Evolutionary conservation across 345 rosid genomes (phyloP), one percentile per base, ranked within the genome.

Genomic region (Salix brachista): DNA sequence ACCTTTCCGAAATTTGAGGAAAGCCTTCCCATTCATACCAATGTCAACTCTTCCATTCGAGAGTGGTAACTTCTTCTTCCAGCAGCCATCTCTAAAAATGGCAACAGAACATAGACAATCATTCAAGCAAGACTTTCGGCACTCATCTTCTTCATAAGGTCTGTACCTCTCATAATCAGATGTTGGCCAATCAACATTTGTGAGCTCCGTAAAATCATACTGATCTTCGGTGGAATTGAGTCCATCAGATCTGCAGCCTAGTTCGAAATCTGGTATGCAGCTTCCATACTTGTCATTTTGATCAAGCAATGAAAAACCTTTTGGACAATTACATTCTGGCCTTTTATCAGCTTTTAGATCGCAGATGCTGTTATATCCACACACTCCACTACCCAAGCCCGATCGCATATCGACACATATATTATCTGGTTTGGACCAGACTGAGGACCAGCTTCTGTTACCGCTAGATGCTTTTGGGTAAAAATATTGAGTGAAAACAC

Each of bases 31-130:
- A n/a, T 25, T 71, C 50, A 60, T 36, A 16, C 3, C 32, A 3
- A 0, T 16, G 44, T 80, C 58, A 4, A 41, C 14, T 65, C 76
- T 72, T 12, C 87, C 87, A 30, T 85, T 82, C 17, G 83, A 77
- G 16, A 85, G 84, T 8, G 87, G 87, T 14, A 80, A 48, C 74
- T 79, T 82, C 82, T 85, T 85, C 87, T 85, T 85, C 82, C 82
- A 80, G 68, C 88, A 85, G 39, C 26, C 52, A 2, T 11, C 39
- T 26, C 67, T 37, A 50, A 78, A 80, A 44, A 83, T 73, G 11
- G 67, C 52, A 37, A 34, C 65, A 16, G 37, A 17, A 48, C 71
- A 68, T 25, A 39, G 13, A 23, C 71, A 68, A 39, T 68, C 71
- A 21, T 37, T 2, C 18, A 68, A 42, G 50, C 71, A 68, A 68